These are phyloP conservation scores for Talaromyces sp. DNA, from an alignment of 2,329 filamentous ascomycete species.

Conservation along the genomic window DNA sequence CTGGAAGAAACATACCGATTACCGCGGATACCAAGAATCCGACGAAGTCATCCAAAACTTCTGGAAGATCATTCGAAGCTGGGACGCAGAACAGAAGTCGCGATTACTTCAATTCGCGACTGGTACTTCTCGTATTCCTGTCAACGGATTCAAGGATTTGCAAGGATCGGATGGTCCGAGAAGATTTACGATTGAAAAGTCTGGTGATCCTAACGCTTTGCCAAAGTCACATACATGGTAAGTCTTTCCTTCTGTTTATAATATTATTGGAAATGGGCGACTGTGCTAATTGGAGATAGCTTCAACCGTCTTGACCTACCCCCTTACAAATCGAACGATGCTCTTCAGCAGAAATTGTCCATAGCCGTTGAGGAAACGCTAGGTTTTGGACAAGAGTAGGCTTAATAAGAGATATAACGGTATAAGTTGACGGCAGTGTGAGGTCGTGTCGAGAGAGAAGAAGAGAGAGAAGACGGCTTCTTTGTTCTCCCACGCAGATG, in stretches of 20 bases:
- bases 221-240: constrained; percentile 98
- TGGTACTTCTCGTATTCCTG: constrained; percentile 93
- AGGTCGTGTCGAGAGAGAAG: neutral
- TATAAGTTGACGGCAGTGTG: neutral
- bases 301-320: constrained; percentile 97
- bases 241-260: constrained; percentile 37
- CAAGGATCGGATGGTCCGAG: constrained; percentile 94
- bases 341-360: constrained; percentile 80
- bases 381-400: constrained; percentile 94
- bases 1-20: constrained; percentile 99
- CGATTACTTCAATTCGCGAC: constrained; percentile 94
- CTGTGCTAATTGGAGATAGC: constrained; percentile 42
- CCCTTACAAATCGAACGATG: constrained; percentile 83
- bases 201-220: constrained; percentile 80
- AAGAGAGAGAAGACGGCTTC: neutral
- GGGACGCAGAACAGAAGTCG: constrained; percentile 98
- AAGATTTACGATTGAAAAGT: constrained; percentile 96
- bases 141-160: constrained; percentile 98
- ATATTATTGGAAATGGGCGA: too few species aligned
- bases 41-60: constrained; percentile 98
- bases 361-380: constrained; percentile 98
- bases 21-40: constrained; percentile 94
- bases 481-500: neutral
- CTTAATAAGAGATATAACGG: too few species aligned
- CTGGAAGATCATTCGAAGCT: constrained; percentile 90